A percentile compares a stretch with the other conserved stretches of the same genome.
Conservation (phyloP, 2,329 filamentous ascomycete genomes). For the Epichloe typhina region DNA sequence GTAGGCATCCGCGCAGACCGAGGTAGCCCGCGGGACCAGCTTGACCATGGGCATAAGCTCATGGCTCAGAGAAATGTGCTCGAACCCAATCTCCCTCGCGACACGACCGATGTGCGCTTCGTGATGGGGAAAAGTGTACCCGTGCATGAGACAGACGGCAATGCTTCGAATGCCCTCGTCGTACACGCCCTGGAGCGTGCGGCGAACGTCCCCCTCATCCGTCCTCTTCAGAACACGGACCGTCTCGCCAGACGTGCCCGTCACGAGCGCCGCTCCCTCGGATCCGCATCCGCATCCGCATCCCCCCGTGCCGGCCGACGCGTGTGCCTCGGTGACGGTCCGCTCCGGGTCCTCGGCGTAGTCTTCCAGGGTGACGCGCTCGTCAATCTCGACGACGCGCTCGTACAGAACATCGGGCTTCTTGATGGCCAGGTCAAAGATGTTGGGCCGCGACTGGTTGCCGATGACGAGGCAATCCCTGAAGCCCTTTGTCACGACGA, state of each 20-base stretch:
- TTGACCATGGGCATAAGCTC: slow-evolving; percentile 30
- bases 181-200: slow-evolving; percentile 46
- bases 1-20: slow-evolving; percentile 30
- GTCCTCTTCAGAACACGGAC: slow-evolving; percentile 52
- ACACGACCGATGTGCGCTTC: slow-evolving; percentile 23
- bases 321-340: slow-evolving; percentile 30
- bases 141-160: slow-evolving; percentile 57
- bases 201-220: slow-evolving; percentile 36
- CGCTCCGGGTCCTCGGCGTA: slow-evolving; percentile 55
- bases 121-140: slow-evolving; percentile 51
- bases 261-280: slow-evolving; percentile 45
- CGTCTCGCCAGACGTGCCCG: slow-evolving; percentile 54
- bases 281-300: slow-evolving; percentile 25
- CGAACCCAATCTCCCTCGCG: slow-evolving; percentile 29
- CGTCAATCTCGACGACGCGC: slow-evolving; percentile 59
- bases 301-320: slow-evolving; percentile 30
- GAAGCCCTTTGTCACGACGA: slow-evolving; percentile 61
- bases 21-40: slow-evolving; percentile 29
- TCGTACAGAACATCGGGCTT: slow-evolving; percentile 58
- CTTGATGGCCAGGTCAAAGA: slow-evolving; percentile 59
- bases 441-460: slow-evolving; percentile 58
- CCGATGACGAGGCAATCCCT: slow-evolving; percentile 59
- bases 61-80: slow-evolving; percentile 24
- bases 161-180: slow-evolving; percentile 40
- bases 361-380: slow-evolving; percentile 60